Evolutionary conservation across 2,329 filamentous ascomycete genomes (phyloP).

Genomic region (Cladosporium oxysporum): DNA sequence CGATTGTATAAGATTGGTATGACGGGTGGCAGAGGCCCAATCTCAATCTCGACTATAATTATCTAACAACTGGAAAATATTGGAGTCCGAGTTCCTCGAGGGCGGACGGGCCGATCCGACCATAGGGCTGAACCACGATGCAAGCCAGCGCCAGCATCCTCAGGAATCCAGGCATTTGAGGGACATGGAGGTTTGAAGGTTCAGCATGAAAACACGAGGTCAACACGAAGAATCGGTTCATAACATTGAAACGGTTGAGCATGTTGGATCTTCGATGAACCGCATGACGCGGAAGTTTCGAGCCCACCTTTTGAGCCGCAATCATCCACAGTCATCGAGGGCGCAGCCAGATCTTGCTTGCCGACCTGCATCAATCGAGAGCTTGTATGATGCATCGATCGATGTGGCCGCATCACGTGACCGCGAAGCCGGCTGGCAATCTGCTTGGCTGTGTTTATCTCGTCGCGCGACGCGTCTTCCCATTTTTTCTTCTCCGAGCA

Average conservation of each 20-base stretch:
- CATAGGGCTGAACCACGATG: not conserved
- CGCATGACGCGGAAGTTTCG: not conserved
- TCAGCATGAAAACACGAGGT: constrained; percentile 5
- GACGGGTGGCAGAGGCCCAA: constrained; percentile 15
- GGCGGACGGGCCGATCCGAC: not conserved
- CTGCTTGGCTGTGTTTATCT: constrained; percentile 15
- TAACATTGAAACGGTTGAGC: not conserved
- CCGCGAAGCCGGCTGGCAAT: not conserved
- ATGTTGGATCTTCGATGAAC: constrained; percentile 10
- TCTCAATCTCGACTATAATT: constrained; percentile 2
- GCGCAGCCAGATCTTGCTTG: not conserved
- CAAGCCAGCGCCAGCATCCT: not conserved
- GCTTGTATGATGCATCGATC: not conserved
- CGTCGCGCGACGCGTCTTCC: constrained; percentile 17
- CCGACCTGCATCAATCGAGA: constrained; percentile 8
- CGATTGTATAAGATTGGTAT: constrained; percentile 11
- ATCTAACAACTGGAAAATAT: constrained; percentile 7
- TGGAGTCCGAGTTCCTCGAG: not conserved
- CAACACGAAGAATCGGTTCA: constrained; percentile 2
- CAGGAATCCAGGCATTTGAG: not conserved
- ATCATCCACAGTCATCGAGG: not conserved
- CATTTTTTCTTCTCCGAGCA: not conserved
- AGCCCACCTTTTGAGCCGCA: constrained; percentile 5
- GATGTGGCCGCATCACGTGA: constrained; percentile 12
- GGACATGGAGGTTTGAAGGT: constrained; percentile 1